phyloP scores from a whole-genome alignment of 352 stramenopile genomes.

The Aphanomyces cochlioides region DNA sequence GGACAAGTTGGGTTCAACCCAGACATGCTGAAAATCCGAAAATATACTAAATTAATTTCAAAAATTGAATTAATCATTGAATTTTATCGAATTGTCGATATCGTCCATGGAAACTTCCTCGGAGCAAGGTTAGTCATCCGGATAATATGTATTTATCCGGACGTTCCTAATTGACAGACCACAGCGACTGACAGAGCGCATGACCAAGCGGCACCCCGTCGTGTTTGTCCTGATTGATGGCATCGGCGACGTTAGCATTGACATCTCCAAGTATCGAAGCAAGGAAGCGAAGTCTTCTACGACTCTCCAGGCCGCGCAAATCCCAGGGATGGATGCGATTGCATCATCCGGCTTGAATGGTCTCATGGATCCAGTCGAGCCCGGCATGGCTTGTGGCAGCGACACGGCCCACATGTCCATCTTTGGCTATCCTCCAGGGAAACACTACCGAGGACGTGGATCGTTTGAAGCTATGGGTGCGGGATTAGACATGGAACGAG shows the following conservation, averaged over 20 bases:
- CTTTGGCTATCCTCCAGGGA: conserved; percentile 77
- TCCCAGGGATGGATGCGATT: conserved; percentile 81
- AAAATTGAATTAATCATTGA: too few relatives aligned
- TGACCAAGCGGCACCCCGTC: conserved; percentile 37
- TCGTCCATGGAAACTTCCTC: too few relatives aligned
- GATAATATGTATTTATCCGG: too few relatives aligned
- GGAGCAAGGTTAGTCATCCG: too few relatives aligned
- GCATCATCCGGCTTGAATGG: conserved; percentile 74
- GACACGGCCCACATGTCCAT: conserved; percentile 89
- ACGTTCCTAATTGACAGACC: too few relatives aligned
- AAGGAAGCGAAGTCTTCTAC: conserved; percentile 40
- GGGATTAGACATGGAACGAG: conserved; percentile 74
- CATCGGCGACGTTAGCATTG: conserved; percentile 71
- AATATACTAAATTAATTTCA: too few relatives aligned
- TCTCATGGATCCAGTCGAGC: conserved; percentile 80
- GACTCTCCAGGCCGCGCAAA: conserved; percentile 62
- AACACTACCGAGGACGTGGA: conserved; percentile 77
- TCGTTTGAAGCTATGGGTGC: conserved; percentile 87
- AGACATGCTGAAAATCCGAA: too few relatives aligned
- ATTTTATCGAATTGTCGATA: too few relatives aligned
- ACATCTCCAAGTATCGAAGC: conserved; percentile 16
- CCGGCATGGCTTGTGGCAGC: conserved; percentile 78
- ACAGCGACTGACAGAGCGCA: too few relatives aligned
- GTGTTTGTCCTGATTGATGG: conserved; percentile 87
- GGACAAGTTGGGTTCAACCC: too few relatives aligned